phyloP scores from a whole-genome alignment of 805 yeast genomes.

The Spathaspora girioi region DNA sequence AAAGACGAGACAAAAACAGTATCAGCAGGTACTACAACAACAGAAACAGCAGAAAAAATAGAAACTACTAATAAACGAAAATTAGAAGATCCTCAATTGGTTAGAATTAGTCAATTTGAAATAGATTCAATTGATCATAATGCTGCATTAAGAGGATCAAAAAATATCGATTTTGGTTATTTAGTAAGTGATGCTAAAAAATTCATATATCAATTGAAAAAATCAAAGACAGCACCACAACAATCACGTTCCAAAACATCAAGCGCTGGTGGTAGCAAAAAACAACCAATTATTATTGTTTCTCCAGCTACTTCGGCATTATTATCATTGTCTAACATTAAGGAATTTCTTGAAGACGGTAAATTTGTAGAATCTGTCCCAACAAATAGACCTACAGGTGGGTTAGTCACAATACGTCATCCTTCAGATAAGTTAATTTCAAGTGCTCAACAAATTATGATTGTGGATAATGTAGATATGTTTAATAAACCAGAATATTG shows the following conservation, averaged over 20 bases:
- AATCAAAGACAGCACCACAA: slow-evolving; percentile 11
- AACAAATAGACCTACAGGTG: slow-evolving; percentile 25
- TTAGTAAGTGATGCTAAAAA: slow-evolving; percentile 64
- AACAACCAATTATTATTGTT: slow-evolving; percentile 42
- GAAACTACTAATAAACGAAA: slow-evolving; percentile 14
- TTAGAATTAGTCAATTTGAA: slow-evolving; percentile 45
- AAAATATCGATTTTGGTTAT: slow-evolving; percentile 63
- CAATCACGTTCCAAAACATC: background rate
- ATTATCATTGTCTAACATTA: slow-evolving; percentile 36
- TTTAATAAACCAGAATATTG: slow-evolving; percentile 90
- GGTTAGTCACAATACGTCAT: slow-evolving; percentile 51
- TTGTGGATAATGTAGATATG: slow-evolving; percentile 84
- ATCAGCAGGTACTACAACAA: slow-evolving; percentile 3
- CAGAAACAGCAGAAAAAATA: background rate
- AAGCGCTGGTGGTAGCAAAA: slow-evolving; percentile 16
- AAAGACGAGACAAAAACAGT: background rate
- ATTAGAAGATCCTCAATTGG: slow-evolving; percentile 47
- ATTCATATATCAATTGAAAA: slow-evolving; percentile 50
- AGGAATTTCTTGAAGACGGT: slow-evolving; percentile 63
- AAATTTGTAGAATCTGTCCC: slow-evolving; percentile 54
- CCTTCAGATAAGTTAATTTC: slow-evolving; percentile 46
- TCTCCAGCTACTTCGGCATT: slow-evolving; percentile 44
- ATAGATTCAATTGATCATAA: slow-evolving; percentile 55
- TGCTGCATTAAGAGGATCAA: slow-evolving; percentile 61
- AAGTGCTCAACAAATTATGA: slow-evolving; percentile 62